Evolutionary conservation across 2,329 filamentous ascomycete species (phyloP), one percentile per base, ranked within the genome.

Genomic region (Colletotrichum lupini): DNA sequence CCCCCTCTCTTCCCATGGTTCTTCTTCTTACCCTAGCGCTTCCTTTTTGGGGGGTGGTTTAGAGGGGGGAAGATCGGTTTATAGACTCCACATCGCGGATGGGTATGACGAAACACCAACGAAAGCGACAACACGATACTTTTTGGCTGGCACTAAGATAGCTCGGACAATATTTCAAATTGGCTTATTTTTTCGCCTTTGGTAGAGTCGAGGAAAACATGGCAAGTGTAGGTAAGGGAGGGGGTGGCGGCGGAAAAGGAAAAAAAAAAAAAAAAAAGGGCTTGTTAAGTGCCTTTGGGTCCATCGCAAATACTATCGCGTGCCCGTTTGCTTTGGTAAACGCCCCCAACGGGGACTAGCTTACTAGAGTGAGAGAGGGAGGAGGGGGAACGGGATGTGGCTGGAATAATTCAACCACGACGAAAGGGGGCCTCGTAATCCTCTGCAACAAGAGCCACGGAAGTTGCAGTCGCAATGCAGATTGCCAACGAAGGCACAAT

Each of bases 21-120:
- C 59, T 46, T 59, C 46, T 68, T 42, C 67, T 56, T 49, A 35
- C 37, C n/a, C 57, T 60, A 14, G 42, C 22, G 19, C 35, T 59
- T 72, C 68, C 46, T 58, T 53, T 60, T 26, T 55, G 22, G 22
- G 8, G 32, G 8, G 32, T 32, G 32, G 52, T 22, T 11, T 28
- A 12, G 59, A 55, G 46, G 42, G 16, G 49, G 55, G 24, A 28
- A 65, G 24, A 26, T 53, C 30, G 22, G 42, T 49, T 16, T 7
- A n/a, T 19, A 30, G 14, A 56, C 49, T 28, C 16, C 22, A 56
- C 19, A 24, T 56, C 30, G 26, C 35, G 37, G 37, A 24, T 30
- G 52, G 37, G 28, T 14, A 73, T 73, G 70, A 69, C 59, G 59
- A 64, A 60, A 52, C 70, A 30, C 35, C 32, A 53, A 69, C 42